Conservation (phyloP, 116 monocot genomes). For the Phalaenopsis hybrid region DNA sequence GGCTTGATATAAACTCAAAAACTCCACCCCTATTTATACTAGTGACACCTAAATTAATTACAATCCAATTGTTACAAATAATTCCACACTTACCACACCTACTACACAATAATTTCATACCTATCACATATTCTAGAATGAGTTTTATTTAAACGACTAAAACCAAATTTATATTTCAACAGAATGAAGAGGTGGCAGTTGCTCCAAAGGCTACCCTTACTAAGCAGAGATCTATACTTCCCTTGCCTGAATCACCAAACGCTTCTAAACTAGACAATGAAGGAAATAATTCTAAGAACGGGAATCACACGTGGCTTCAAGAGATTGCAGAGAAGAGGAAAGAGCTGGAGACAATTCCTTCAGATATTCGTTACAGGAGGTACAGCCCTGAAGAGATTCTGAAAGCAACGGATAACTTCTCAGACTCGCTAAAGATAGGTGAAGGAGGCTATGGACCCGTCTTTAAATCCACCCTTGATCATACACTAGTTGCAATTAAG, state of each 20-base stretch:
- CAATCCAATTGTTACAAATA: no score
- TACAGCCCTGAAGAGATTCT: conserved; percentile 58
- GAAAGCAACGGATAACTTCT: conserved; percentile 55
- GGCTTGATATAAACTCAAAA: no score
- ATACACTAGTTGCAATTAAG: conserved; percentile 68
- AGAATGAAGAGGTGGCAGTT: neutral
- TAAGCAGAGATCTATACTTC: conserved; percentile 1
- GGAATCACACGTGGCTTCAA: neutral
- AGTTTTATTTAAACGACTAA: no score
- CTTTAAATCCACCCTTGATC: conserved; percentile 55
- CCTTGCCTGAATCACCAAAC: conserved; percentile 9
- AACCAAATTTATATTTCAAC: no score
- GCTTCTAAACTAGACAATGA: neutral
- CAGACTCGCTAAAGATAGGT: conserved; percentile 48
- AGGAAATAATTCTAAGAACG: neutral
- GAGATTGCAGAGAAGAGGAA: conserved; percentile 8
- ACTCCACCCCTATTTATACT: no score
- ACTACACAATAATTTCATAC: no score
- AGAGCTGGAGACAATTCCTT: conserved; percentile 19
- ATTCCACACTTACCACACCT: no score
- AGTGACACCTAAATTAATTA: no score
- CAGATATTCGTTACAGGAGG: conserved; percentile 33
- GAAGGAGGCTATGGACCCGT: conserved; percentile 94
- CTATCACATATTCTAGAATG: no score
- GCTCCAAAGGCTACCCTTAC: conserved; percentile 1